Evolutionary conservation across 108 stramenopile species (phyloP), one percentile per base, ranked within the genome.

Genomic region (Pelagomonas calceolata): DNA sequence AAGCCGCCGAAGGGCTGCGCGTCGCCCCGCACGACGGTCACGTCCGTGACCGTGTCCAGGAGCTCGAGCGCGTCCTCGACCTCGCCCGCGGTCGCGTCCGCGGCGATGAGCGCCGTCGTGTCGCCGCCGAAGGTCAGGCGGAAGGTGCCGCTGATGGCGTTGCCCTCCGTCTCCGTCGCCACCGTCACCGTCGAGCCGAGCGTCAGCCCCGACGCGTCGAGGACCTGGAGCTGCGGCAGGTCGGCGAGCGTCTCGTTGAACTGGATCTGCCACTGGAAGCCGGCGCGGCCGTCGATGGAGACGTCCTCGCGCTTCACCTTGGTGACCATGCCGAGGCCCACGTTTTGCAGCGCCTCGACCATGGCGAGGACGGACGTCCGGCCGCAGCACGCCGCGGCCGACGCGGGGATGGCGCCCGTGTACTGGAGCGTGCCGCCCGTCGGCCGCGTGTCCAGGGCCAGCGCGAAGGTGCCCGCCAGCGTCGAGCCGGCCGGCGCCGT

Each of bases 211-310:
- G 80, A 70, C 66, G 86, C 70, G 65, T 80, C 51, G 21, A 60
- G 79, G 5, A 89, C 75, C 29, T 75, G 71, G 73, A 91, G 71
- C 81, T 80, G 69, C 0, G 90, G 90, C 10, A 91, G 83, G 68
- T 92, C 82, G 29, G 88, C 87, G 79, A 87, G 82, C 17, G 85
- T 78, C 29, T 69, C 36, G 15, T 84, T 75, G 65, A 92, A 92
- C 5, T 87, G 89, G 15, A 92, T 74, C 29, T 74, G 65, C 81
- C 87, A 92, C 30, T 76, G 78, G 78, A 81, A 88, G 36, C 44
- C 76, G 70, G 29, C 51, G 21, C 26, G 3, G 51, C 51, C 51
- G 51, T 60, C 51, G 26, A 60, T 12, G 21, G 18, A 17, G 21
- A 60, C 51, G 21, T 4, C 32, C 31, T 12, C 65, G 65, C 65